A percentile compares a stretch with the other conserved stretches of the same genome.
Evolutionary conservation across 2,329 filamentous ascomycete species (phyloP).

Genomic region (Ampelomyces quisqualis): DNA sequence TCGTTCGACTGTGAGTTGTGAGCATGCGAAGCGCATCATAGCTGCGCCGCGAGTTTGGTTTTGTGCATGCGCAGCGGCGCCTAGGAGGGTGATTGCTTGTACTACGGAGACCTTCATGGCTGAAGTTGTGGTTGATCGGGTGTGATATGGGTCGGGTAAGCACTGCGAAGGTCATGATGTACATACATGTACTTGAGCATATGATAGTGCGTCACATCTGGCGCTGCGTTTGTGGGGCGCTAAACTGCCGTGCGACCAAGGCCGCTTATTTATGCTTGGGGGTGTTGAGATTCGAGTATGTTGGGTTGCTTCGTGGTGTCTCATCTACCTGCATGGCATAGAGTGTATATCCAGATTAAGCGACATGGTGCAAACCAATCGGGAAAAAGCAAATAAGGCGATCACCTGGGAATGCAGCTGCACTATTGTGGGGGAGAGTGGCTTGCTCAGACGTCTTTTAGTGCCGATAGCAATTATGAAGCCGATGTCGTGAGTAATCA

Average conservation of each 20-base stretch:
- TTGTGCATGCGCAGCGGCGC: constrained; percentile 3
- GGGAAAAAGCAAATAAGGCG: too few species aligned
- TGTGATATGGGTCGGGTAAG: neutral
- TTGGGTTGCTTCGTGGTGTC: neutral
- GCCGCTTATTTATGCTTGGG: neutral
- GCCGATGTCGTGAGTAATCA: too few species aligned
- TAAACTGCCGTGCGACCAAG: constrained; percentile 7
- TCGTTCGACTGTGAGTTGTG: constrained; percentile 32
- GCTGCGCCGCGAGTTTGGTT: constrained; percentile 5
- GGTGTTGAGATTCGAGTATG: neutral
- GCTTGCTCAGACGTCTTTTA: too few species aligned
- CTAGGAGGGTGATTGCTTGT: neutral
- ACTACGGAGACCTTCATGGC: constrained; percentile 2
- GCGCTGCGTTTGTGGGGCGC: neutral
- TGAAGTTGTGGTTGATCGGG: neutral
- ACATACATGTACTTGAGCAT: neutral
- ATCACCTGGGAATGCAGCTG: too few species aligned
- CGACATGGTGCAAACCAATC: neutral
- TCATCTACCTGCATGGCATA: neutral
- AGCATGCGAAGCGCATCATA: constrained; percentile 31
- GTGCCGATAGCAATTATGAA: too few species aligned
- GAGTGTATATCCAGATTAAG: neutral
- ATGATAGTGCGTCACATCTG: neutral
- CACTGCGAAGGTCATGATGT: neutral
- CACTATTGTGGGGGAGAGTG: too few species aligned